These are phyloP conservation scores for Rhizophagus sp. DNA, from an alignment of 192 early-diverging fungal genomes.

Conservation along the genomic window DNA sequence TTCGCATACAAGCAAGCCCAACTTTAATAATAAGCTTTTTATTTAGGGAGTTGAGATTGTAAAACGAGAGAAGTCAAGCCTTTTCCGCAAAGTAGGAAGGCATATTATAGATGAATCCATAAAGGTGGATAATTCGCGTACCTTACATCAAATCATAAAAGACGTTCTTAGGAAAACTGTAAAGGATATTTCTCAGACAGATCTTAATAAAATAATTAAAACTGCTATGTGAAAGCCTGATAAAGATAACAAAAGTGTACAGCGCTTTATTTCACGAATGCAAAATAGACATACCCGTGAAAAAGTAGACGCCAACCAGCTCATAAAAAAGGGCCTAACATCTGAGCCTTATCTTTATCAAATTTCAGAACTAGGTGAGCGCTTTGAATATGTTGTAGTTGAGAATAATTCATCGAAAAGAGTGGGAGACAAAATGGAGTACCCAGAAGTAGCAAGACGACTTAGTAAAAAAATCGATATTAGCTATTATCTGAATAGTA, in stretches of 20 bases:
- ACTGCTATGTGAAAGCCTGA: neutral
- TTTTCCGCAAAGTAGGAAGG: too few relatives aligned
- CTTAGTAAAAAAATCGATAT: neutral
- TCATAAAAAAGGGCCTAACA: slow-evolving; percentile 10
- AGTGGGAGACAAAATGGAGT: neutral
- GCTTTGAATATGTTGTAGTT: neutral
- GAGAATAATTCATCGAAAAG: neutral
- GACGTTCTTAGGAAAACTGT: too few relatives aligned
- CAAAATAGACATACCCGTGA: neutral
- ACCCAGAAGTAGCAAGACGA: neutral
- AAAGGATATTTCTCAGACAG: neutral
- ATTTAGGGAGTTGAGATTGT: too few relatives aligned
- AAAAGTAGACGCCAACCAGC: neutral
- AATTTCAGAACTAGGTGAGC: neutral
- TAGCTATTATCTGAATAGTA: slow-evolving; percentile 6
- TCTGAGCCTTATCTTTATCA: neutral
- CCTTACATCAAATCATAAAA: too few relatives aligned
- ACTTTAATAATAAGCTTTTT: too few relatives aligned
- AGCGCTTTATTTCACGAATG: neutral
- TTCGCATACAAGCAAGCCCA: too few relatives aligned
- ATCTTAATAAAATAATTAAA: slow-evolving; percentile 4
- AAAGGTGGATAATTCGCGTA: too few relatives aligned
- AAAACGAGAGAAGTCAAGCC: too few relatives aligned
- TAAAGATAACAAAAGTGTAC: neutral
- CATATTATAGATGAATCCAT: too few relatives aligned